A percentile compares a stretch with the other conserved stretches of the same genome.
phyloP scores from a whole-genome alignment of 78 protist genomes.

The Pigoraptor vietnamica region DNA sequence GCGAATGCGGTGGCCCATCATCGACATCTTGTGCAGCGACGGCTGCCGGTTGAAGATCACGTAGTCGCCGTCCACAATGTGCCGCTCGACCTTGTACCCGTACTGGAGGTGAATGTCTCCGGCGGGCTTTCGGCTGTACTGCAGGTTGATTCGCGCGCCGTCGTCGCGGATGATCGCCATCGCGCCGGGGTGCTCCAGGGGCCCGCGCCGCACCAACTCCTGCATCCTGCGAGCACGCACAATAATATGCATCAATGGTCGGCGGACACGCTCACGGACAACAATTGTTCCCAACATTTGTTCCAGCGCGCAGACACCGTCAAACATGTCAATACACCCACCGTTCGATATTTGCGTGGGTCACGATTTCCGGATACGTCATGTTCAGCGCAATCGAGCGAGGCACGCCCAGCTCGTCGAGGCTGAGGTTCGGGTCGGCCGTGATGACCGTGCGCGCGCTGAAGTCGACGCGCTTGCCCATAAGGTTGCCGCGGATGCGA shows the following conservation, averaged over 20 bases:
- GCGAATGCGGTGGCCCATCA: conserved; percentile 97
- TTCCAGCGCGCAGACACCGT: too few species aligned
- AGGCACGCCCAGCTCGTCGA: conserved; percentile 98
- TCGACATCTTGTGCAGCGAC: conserved; percentile 98
- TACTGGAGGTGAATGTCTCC: conserved; percentile 48
- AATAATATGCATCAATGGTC: too few species aligned
- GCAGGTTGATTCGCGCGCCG: conserved; percentile 83
- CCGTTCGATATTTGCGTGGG: conserved; percentile 84
- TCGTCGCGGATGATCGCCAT: conserved; percentile 68
- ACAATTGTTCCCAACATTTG: too few species aligned
- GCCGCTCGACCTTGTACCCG: conserved; percentile 92
- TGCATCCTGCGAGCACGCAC: conserved; percentile 28
- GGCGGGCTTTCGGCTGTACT: conserved; percentile 28
- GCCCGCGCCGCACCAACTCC: conserved; percentile 82
- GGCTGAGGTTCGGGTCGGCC: conserved; percentile 91
- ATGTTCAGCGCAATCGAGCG: conserved; percentile 89
- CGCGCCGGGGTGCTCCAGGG: conserved; percentile 79
- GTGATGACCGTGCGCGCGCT: conserved; percentile 99
- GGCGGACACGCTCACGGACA: too few species aligned
- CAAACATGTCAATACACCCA: too few species aligned
- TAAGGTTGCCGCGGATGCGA: conserved; percentile 95
- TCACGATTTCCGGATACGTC: conserved; percentile 97
- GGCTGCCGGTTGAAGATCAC: conserved; percentile 99
- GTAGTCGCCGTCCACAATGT: conserved; percentile 89
- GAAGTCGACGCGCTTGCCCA: conserved; percentile 99